Evolutionary conservation across 2,329 filamentous ascomycete species (phyloP).

Genomic region (Colletotrichum trifolii): DNA sequence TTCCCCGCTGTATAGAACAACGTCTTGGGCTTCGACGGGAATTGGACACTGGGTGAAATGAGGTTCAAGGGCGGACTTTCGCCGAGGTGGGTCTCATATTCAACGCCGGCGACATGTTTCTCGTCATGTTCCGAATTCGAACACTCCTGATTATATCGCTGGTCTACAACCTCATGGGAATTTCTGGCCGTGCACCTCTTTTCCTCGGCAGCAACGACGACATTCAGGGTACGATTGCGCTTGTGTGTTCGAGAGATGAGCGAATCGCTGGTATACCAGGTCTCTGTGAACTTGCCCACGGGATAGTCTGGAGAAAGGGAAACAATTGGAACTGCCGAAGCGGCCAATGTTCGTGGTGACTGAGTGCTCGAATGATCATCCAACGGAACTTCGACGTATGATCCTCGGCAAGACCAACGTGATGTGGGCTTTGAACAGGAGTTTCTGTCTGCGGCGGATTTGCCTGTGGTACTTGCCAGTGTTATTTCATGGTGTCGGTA

Average conservation of each 20-base stretch:
- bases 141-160: slow-evolving; percentile 56
- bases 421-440: slow-evolving; percentile 58
- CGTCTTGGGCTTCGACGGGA: slow-evolving; percentile 43
- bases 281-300: slow-evolving; percentile 61
- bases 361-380: slow-evolving; percentile 4
- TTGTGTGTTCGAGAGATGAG: slow-evolving; percentile 65
- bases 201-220: slow-evolving; percentile 46
- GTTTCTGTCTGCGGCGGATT: slow-evolving; percentile 55
- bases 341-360: slow-evolving; percentile 19
- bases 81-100: slow-evolving; percentile 40
- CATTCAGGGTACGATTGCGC: slow-evolving; percentile 56
- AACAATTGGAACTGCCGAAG: slow-evolving; percentile 23
- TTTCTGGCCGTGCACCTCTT: slow-evolving; percentile 44
- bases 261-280: slow-evolving; percentile 66
- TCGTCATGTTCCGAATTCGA: slow-evolving; percentile 54
- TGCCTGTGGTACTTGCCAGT: slow-evolving; percentile 55
- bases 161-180: slow-evolving; percentile 59
- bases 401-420: slow-evolving; percentile 50
- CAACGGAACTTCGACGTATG: slow-evolving; percentile 63
- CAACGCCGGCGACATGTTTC: slow-evolving; percentile 40
- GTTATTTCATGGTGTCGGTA: slow-evolving; percentile 65
- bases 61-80: slow-evolving; percentile 55
- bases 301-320: slow-evolving; percentile 46
- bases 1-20: slow-evolving; percentile 49
- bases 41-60: slow-evolving; percentile 41